A percentile compares a stretch with the other conserved stretches of the same genome.
phyloP scores from a whole-genome alignment of 306 rosid species.

The Medicago arabica region DNA sequence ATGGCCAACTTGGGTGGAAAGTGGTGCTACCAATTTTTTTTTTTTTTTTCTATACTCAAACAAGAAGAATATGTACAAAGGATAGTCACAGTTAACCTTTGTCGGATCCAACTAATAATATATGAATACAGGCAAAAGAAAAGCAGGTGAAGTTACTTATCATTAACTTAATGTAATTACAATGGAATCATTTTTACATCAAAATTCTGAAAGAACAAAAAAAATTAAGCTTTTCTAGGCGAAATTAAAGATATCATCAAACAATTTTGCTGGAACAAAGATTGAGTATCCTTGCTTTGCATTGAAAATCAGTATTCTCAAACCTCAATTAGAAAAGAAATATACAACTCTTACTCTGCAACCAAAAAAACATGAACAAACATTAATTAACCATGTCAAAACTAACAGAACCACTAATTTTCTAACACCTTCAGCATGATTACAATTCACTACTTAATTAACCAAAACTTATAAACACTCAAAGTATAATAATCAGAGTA shows the following conservation, averaged over 20 bases:
- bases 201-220: slow-evolving; percentile 46
- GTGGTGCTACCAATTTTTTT: background rate
- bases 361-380: slow-evolving; percentile 37
- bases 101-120: background rate
- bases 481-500: slow-evolving; percentile 7
- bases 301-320: slow-evolving; percentile 60
- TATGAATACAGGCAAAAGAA: slow-evolving; percentile 33
- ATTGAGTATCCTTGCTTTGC: slow-evolving; percentile 55
- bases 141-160: slow-evolving; percentile 50
- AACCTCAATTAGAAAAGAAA: slow-evolving; percentile 55
- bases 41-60: background rate
- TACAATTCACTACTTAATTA: background rate
- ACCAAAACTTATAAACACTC: background rate
- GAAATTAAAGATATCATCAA: slow-evolving; percentile 49
- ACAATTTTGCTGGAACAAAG: slow-evolving; percentile 53
- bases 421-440: background rate
- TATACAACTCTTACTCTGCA: slow-evolving; percentile 72
- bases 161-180: slow-evolving; percentile 55
- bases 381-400: slow-evolving; percentile 42
- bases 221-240: slow-evolving; percentile 49
- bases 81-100: background rate
- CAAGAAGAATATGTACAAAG: background rate
- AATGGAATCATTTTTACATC: slow-evolving; percentile 57
- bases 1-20: background rate
- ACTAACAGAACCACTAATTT: background rate